These are phyloP conservation scores for Centella asiatica DNA, from an alignment of 129 eudicot species.

Conservation along the genomic window DNA sequence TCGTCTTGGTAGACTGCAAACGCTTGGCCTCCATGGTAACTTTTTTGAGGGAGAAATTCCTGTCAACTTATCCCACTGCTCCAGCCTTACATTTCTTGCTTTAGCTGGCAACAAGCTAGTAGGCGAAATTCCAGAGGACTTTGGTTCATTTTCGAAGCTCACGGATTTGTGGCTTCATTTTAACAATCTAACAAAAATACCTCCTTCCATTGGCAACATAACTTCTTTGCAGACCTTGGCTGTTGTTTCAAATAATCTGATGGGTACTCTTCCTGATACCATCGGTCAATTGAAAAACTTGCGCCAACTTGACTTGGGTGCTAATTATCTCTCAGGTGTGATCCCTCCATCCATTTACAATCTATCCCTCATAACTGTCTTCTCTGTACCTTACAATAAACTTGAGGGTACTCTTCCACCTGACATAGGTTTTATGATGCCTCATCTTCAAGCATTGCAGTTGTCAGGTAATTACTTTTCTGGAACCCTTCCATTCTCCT, in stretches of 20 bases:
- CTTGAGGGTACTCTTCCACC: constrained; percentile 10
- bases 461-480: not conserved
- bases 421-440: constrained; percentile 5
- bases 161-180: not conserved
- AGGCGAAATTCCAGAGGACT: no score
- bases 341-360: constrained; percentile 16
- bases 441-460: not conserved
- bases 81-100: no score
- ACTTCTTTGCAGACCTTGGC: constrained; percentile 14
- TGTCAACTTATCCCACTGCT: no score
- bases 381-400: not conserved
- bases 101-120: no score
- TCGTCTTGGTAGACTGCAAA: constrained; percentile 1
- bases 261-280: constrained; percentile 7
- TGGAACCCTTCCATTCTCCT: constrained; percentile 8
- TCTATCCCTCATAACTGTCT: not conserved
- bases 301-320: not conserved
- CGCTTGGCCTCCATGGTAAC: not conserved
- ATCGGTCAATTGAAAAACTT: constrained; percentile 3
- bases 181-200: constrained; percentile 10
- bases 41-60: not conserved
- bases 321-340: constrained; percentile 2
- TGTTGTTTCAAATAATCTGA: not conserved
- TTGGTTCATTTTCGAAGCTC: not conserved
- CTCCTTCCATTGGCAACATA: no score